These are phyloP conservation scores for Xylariaceae sp. DNA, from an alignment of 2,329 filamentous ascomycete species.

Conservation along the genomic window DNA sequence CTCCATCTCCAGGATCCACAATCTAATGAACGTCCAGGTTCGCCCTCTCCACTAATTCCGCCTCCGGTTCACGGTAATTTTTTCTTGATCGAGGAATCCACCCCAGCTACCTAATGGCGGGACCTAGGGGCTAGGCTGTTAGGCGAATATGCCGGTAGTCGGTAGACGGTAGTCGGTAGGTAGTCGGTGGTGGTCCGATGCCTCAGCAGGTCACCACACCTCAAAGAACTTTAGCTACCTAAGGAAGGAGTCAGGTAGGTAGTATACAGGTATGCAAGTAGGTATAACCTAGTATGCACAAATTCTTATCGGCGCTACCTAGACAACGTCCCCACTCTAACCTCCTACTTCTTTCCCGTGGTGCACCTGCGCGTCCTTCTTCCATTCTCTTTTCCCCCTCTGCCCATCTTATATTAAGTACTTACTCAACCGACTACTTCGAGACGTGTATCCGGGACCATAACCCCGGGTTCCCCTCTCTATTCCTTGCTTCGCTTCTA, in stretches of 20 bases:
- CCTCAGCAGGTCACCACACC: no score
- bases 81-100: conserved; percentile 15
- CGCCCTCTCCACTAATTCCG: conserved; percentile 1
- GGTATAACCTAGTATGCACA: background rate
- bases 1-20: conserved; percentile 1
- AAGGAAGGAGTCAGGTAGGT: no score
- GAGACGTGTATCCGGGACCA: background rate
- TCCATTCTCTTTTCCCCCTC: background rate
- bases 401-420: no score
- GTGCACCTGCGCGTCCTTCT: background rate
- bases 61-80: conserved; percentile 28
- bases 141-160: no score
- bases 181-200: no score
- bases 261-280: no score
- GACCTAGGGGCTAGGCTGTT: no score
- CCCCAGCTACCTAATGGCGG: no score
- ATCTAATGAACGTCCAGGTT: conserved; percentile 13
- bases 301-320: background rate
- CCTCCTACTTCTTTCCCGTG: background rate
- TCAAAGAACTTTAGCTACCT: no score
- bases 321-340: background rate
- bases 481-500: conserved; percentile 2
- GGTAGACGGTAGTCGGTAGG: no score
- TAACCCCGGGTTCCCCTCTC: background rate
- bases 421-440: background rate